Evolutionary conservation across 768 basidiomycete genomes (phyloP).

Genomic region (Pilatotrama ljubarskyi): DNA sequence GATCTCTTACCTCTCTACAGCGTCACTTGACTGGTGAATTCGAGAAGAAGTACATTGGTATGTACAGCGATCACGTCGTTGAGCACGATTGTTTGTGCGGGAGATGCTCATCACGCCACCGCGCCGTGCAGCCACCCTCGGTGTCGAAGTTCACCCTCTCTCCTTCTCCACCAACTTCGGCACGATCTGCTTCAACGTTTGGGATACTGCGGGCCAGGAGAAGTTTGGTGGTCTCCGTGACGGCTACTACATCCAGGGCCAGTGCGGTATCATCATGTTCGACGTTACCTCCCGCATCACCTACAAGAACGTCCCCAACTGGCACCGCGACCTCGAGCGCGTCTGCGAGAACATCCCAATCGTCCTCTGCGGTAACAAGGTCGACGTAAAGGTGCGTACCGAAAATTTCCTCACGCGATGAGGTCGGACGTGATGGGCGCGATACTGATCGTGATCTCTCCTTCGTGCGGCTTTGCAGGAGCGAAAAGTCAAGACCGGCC

Average conservation of each 20-base stretch:
- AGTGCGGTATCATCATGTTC: slow-evolving; percentile 99
- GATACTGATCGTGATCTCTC: slow-evolving; percentile 10
- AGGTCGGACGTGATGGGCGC: background rate
- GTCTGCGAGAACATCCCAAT: slow-evolving; percentile 99
- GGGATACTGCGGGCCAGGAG: slow-evolving; percentile 99
- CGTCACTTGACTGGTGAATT: slow-evolving; percentile 99
- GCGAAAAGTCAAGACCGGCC: slow-evolving; percentile 98
- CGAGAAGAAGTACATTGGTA: slow-evolving; percentile 99
- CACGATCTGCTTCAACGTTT: slow-evolving; percentile 98
- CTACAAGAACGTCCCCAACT: slow-evolving; percentile 99
- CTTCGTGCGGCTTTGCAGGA: slow-evolving; percentile 54
- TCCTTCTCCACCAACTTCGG: slow-evolving; percentile 98
- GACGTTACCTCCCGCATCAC: slow-evolving; percentile 99
- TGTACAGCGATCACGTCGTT: slow-evolving; percentile 33
- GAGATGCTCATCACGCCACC: slow-evolving; percentile 16
- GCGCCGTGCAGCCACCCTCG: slow-evolving; percentile 79
- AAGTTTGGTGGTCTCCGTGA: slow-evolving; percentile 99
- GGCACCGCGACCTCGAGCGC: slow-evolving; percentile 99
- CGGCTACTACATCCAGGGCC: slow-evolving; percentile 96
- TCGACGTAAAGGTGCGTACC: slow-evolving; percentile 89
- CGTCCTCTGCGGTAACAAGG: slow-evolving; percentile 99
- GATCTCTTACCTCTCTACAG: slow-evolving; percentile 52
- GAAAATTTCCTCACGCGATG: background rate
- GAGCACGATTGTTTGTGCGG: background rate
- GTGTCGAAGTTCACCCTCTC: slow-evolving; percentile 98